Conservation (phyloP, 371 early-diverging fungal species). For the Lichtheimia hyalospora region DNA sequence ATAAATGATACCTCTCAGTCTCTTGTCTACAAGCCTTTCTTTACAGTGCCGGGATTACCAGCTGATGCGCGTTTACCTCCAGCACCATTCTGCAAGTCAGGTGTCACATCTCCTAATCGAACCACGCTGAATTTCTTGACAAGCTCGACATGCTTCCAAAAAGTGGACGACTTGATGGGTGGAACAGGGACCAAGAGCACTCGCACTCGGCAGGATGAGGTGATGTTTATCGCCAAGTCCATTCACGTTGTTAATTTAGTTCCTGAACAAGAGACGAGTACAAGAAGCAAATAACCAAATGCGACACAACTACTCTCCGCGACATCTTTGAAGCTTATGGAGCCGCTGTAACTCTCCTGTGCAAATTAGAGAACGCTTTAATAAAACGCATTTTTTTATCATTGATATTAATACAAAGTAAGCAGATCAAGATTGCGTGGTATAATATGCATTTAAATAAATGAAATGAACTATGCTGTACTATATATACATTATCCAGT, state of each 20-base stretch:
- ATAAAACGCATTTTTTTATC: no score
- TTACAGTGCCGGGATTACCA: background rate
- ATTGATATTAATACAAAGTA: no score
- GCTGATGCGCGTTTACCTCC: conserved; percentile 30
- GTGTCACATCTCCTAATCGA: conserved; percentile 60
- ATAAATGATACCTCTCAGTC: background rate
- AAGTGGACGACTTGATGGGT: conserved; percentile 67
- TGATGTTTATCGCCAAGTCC: conserved; percentile 55
- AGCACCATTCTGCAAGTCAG: conserved; percentile 51
- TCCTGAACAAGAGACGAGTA: no score
- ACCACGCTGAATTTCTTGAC: conserved; percentile 58
- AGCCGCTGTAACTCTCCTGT: no score
- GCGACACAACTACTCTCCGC: no score
- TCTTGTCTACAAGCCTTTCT: conserved; percentile 1
- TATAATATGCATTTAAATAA: no score
- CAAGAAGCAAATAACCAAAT: no score
- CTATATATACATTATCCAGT: conserved; percentile 6
- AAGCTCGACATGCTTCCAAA: conserved; percentile 65
- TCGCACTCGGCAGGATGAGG: conserved; percentile 62
- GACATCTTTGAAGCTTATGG: no score
- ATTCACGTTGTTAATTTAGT: conserved; percentile 13
- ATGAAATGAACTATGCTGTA: no score
- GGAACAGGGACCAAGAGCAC: conserved; percentile 76
- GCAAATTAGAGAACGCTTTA: no score
- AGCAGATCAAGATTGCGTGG: no score